These are phyloP conservation scores for Prosopis cineraria DNA, from an alignment of 306 rosid species.

Conservation along the genomic window DNA sequence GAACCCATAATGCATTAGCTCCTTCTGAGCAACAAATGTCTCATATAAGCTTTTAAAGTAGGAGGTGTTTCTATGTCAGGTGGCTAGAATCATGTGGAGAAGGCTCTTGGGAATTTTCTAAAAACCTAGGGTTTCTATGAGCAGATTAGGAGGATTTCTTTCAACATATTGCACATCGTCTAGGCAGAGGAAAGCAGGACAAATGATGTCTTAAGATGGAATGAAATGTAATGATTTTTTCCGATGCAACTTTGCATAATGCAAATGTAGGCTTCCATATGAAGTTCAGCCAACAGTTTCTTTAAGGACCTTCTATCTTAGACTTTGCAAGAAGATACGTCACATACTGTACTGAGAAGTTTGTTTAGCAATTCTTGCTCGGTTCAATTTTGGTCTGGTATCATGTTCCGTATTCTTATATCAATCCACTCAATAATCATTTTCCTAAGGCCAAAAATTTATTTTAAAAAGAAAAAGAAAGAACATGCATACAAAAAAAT, in stretches of 20 bases:
- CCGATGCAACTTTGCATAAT: slow-evolving; percentile 20
- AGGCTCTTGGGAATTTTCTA: too few relatives aligned
- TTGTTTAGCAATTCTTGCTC: slow-evolving; percentile 10
- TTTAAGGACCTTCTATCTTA: neutral
- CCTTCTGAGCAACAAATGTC: too few relatives aligned
- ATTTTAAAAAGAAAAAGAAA: too few relatives aligned
- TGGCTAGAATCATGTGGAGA: too few relatives aligned
- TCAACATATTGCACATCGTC: neutral
- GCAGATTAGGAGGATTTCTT: too few relatives aligned
- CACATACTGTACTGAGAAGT: too few relatives aligned
- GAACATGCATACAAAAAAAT: neutral
- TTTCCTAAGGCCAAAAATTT: neutral
- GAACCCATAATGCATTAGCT: too few relatives aligned
- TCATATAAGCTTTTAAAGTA: too few relatives aligned
- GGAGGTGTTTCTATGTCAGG: too few relatives aligned
- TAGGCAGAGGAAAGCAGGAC: neutral
- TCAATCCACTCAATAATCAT: neutral
- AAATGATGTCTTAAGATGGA: neutral
- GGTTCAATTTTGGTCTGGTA: neutral
- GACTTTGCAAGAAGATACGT: slow-evolving; percentile 9
- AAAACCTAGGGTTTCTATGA: too few relatives aligned
- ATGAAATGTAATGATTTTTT: neutral
- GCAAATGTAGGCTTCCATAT: neutral
- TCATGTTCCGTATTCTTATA: neutral
- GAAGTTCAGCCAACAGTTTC: slow-evolving; percentile 1